Base-by-base conservation (phyloP, 768 basidiomycete genomes). In the Clavaria fumosa region DNA sequence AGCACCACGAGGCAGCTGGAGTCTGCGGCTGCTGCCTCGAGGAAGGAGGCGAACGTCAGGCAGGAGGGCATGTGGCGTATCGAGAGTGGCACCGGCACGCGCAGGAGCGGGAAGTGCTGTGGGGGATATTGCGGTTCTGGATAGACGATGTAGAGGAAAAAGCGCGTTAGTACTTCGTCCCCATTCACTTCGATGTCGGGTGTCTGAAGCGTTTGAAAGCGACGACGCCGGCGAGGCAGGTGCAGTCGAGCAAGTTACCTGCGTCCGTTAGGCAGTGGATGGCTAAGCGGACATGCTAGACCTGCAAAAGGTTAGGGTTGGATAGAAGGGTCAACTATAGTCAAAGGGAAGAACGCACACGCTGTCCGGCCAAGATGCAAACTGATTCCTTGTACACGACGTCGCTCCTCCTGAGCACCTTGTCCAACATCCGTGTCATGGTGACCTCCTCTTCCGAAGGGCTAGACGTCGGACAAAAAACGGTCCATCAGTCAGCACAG, bases 121-220 rank as follows among this genome's bases (percentile, higher is more conserved):
- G 28, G 17, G 32, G n/a, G n/a, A n/a, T n/a, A n/a, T n/a, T n/a
- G n/a, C n/a, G n/a, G n/a, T n/a, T n/a, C n/a, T n/a, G 5, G 11
- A 28, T 12, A 39, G 39, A n/a, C 43, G 27, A 27, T 11, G 22
- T 15, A 2, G 6, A 9, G n/a, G n/a, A n/a, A n/a, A n/a, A n/a
- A n/a, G n/a, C 31, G 11, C 21, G 11, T 63, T 20, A 67, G 88
- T n/a, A 96, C 82, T 43, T 96, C 88, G 40, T 91, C 83, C 0
- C 93, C 93, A 3, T 82, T 64, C 0, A 97, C 89, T 50, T 96
- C 89, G 9, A 96, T 80, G 43, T 99, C 95, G 3, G 91, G 82
- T 47, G 80, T 45, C 90, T 65, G 60, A 89, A 96, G 49, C 96
- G 93, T 47, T 76, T 77, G 21, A 99, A 67, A 1, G 93, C 91